Percentiles rank a stretch among this genome's conserved stretches.
These are phyloP conservation scores for Fusarium virguliforme DNA, from an alignment of 2,329 filamentous ascomycete species.

Conservation along the genomic window DNA sequence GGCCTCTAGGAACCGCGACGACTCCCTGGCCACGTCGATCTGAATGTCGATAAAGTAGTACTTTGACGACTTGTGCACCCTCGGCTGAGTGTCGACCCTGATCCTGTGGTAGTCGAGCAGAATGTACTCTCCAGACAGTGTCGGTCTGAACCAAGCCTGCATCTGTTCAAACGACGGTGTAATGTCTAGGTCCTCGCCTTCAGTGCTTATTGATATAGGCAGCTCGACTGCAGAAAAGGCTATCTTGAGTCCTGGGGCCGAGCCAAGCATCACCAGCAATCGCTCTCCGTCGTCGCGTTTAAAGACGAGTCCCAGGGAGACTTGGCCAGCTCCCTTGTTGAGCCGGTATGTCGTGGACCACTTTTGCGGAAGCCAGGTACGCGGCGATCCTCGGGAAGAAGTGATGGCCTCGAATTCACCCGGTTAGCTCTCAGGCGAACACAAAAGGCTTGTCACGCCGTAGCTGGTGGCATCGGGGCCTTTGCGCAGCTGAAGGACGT, in stretches of 20 bases:
- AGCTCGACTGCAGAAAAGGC: constrained; percentile 18
- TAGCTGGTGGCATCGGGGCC: constrained; percentile 21
- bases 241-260: constrained; percentile 13
- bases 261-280: constrained; percentile 20
- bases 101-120: constrained; percentile 15
- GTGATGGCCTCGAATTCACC: constrained; percentile 2
- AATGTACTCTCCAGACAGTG: background rate
- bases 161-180: constrained; percentile 12
- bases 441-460: background rate
- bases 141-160: background rate
- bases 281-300: constrained; percentile 14
- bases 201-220: background rate
- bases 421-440: background rate
- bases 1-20: background rate
- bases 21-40: background rate
- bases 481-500: constrained; percentile 39
- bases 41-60: constrained; percentile 26
- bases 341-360: constrained; percentile 7
- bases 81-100: constrained; percentile 17
- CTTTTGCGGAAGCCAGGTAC: constrained; percentile 8
- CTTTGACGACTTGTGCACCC: constrained; percentile 12
- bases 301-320: constrained; percentile 16
- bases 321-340: constrained; percentile 10
- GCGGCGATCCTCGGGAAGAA: background rate
- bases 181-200: background rate